Evolutionary conservation across 176 grass and related monocot genomes (phyloP), one percentile per base, ranked within the genome.

Genomic region (Typha latifolia): DNA sequence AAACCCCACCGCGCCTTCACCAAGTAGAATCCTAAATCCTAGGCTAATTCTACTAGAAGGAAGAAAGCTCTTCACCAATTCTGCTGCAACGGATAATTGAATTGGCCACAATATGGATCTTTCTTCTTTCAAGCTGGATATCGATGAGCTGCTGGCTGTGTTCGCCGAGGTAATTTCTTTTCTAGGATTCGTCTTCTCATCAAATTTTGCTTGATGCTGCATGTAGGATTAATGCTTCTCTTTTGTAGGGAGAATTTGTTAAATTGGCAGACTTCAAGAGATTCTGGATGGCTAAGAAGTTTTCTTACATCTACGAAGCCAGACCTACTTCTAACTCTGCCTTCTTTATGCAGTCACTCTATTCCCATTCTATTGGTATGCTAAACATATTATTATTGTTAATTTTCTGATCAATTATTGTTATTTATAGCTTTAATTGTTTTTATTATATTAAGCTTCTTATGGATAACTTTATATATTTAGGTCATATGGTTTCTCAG

Each of bases 281-380:
- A 68, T 21, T 92, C 22, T 92, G 93, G 81, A 84, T 82, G 81
- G 63, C 64, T 4, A 92, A 79, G 75, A 97, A 87, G 15, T 90
- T 97, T 47, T 89, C 93, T 51, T 90, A 84, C 22, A 92, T 97
- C 16, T 97, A 72, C 71, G 81, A 91, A 75, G 82, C 85, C 62
- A 86, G 71, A 51, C 83, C 85, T 51, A 84, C 21, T 51, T 69
- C 79, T 0, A 89, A 92, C 43, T 84, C 83, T 3, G 83, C 82
- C 24, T 81, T 89, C 69, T 97, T 97, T 68, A 90, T 97, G 82
- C 88, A 97, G 63, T 89, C 88, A 32, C 85, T 97, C 27, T 87
- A 86, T 73, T 57, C 87, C 26, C 81, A 89, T 78, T 84, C 82
- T 63, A 84, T 89, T 0, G 79, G 93, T 92, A 84, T 32, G 69